phyloP scores from a whole-genome alignment of 164 flowering plant genomes.

The Stephania japonica region DNA sequence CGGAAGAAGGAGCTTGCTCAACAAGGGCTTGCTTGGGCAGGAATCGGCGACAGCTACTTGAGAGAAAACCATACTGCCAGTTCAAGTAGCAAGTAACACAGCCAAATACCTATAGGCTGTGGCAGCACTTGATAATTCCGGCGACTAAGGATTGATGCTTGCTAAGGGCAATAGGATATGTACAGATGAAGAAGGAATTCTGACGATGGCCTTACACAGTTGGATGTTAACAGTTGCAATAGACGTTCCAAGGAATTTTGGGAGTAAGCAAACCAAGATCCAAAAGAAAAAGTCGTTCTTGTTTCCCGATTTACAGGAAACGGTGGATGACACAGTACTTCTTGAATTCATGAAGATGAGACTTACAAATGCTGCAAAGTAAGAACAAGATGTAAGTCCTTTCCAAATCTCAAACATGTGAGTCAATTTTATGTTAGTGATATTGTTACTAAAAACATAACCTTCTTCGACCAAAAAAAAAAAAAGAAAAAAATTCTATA shows the following conservation, averaged over 20 bases:
- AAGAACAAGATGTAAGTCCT: slow-evolving; percentile 7
- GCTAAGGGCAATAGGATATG: slow-evolving; percentile 14
- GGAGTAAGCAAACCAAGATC: slow-evolving; percentile 61
- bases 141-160: slow-evolving; percentile 18
- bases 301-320: slow-evolving; percentile 92
- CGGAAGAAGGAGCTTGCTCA: slow-evolving; percentile 34
- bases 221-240: slow-evolving; percentile 43
- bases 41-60: slow-evolving; percentile 30
- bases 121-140: not conserved
- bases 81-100: not conserved
- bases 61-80: slow-evolving; percentile 58
- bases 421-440: not conserved
- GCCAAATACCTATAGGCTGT: not conserved
- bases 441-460: not conserved
- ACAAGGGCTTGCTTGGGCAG: slow-evolving; percentile 23
- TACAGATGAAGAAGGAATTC: slow-evolving; percentile 40
- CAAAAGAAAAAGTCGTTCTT: slow-evolving; percentile 56
- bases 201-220: slow-evolving; percentile 55
- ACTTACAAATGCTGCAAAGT: slow-evolving; percentile 42
- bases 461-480: too few species aligned
- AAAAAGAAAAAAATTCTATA: not conserved
- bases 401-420: not conserved
- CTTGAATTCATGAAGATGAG: slow-evolving; percentile 76
- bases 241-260: slow-evolving; percentile 54
- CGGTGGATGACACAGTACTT: slow-evolving; percentile 49